Base-by-base conservation (phyloP, 148 eudicot species). In the Rhododendron ferrugineum region DNA sequence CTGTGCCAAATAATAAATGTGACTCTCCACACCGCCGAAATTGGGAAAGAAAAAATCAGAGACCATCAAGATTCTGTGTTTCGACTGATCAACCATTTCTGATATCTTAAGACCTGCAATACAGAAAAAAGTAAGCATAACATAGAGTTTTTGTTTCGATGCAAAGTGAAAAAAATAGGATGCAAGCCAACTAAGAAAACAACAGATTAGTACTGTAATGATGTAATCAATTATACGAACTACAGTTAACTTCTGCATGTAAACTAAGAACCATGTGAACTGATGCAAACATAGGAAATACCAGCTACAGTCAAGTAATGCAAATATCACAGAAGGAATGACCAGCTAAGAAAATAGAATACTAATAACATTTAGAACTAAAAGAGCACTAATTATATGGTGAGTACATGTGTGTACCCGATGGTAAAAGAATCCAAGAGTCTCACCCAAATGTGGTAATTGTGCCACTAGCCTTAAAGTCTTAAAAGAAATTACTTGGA, bases 1-100 rank as follows among this genome's bases (percentile, higher is more conserved):
- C 42, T 94, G 99, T 0, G 99, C 95, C 36, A 96, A 90, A 86
- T 92, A 95, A 83, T 96, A 96, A n/a, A 95, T 95, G 89, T 96
- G 99, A 90, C 91, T 96, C 88, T 95, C 99, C 54, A 96, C 99
- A 23, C 98, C 99, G 30, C 98, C 99, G 79, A 96, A 96, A 88
- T 96, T 96, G 28, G 99, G 99, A 81, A 92, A 96, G 92, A 94
- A 96, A 86, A 96, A 96, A 87, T 96, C 98, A 1, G 99, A 96
- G 44, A 95, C 98, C 99, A 96, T 96, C 86, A 96, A 85, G 77
- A 96, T 91, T 82, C 94, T 90, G 78, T 91, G 93, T 87, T 87
- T 93, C 42, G 60, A 72, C 54, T 79, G 81, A 44, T 87, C 85
- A 68, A 87, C 88, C 96, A 93, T 92, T 20, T 83, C 62, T 74